A percentile compares a stretch with the other conserved stretches of the same genome.
These are phyloP conservation scores for Mycena vitilis DNA, from an alignment of 768 basidiomycete genomes.

Conservation along the genomic window DNA sequence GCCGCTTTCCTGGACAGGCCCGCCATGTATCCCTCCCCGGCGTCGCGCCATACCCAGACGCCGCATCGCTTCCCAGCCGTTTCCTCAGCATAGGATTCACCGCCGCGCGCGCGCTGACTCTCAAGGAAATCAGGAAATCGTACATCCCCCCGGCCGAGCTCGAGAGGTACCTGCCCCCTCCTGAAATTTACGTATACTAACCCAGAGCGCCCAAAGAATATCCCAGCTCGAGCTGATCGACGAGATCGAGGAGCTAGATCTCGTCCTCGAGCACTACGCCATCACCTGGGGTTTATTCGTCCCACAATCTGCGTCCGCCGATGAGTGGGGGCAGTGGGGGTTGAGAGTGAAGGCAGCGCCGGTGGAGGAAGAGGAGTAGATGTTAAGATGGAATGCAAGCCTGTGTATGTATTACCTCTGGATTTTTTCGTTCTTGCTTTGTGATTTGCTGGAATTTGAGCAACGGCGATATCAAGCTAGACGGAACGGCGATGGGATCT, in stretches of 20 bases:
- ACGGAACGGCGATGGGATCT: too few relatives aligned
- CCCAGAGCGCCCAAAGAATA: conserved; percentile 60
- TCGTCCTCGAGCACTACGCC: conserved; percentile 91
- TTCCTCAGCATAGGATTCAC: conserved; percentile 71
- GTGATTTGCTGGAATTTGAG: background rate
- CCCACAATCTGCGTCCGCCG: conserved; percentile 8
- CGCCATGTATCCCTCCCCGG: conserved; percentile 30
- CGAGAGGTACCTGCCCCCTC: conserved; percentile 60
- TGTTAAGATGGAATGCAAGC: background rate
- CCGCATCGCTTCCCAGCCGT: conserved; percentile 52
- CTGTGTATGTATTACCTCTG: conserved; percentile 1
- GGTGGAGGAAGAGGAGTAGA: conserved; percentile 20
- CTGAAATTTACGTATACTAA: conserved; percentile 1
- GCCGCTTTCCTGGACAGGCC: background rate
- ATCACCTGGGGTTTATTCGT: conserved; percentile 75
- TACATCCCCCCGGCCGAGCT: conserved; percentile 64
- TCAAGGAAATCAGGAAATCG: conserved; percentile 74
- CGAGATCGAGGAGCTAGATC: conserved; percentile 93
- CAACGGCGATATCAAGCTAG: too few relatives aligned
- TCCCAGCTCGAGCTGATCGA: conserved; percentile 88
- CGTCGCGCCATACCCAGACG: conserved; percentile 28
- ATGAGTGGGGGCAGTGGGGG: conserved; percentile 25
- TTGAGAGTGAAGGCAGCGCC: conserved; percentile 11
- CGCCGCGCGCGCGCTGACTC: conserved; percentile 64
- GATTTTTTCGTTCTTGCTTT: background rate